A percentile compares a stretch with the other conserved stretches of the same genome.
Evolutionary conservation across 192 early-diverging fungal species (phyloP).

Genomic region (Rhizophagus prolifer): DNA sequence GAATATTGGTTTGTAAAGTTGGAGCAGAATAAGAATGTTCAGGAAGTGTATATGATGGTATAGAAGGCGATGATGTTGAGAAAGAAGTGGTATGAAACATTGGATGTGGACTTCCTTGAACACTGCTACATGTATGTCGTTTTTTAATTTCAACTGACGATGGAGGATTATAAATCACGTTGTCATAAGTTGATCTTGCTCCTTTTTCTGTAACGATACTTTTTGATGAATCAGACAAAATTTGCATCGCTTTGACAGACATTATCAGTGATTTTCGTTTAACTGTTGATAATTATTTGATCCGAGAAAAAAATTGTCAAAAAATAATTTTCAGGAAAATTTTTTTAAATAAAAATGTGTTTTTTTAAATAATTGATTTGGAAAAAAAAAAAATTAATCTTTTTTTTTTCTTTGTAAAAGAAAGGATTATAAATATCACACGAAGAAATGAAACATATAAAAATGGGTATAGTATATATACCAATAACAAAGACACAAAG

Average conservation of each 20-base stretch:
- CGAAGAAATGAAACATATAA: not conserved
- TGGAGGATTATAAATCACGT: conserved; percentile 2
- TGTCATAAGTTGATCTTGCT: not conserved
- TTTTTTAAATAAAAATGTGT: not conserved
- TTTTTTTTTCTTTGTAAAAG: too few relatives aligned
- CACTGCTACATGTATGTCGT: not conserved
- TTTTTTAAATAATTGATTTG: too few relatives aligned
- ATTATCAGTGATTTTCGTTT: not conserved
- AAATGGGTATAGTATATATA: not conserved
- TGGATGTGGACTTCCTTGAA: not conserved
- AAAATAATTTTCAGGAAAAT: not conserved
- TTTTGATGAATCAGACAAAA: conserved; percentile 6
- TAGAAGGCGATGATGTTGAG: not conserved
- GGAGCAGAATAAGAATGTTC: not conserved
- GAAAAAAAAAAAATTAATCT: too few relatives aligned
- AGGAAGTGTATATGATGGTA: not conserved
- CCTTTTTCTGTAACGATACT: not conserved
- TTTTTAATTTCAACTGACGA: not conserved
- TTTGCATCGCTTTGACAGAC: not conserved
- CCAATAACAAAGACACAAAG: not conserved
- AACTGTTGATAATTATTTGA: not conserved
- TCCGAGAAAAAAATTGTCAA: not conserved
- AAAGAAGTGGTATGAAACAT: not conserved
- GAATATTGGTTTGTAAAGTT: too few relatives aligned
- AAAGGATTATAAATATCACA: too few relatives aligned